phyloP scores from a whole-genome alignment of 306 rosid species.

The Arachis hypogaea region DNA sequence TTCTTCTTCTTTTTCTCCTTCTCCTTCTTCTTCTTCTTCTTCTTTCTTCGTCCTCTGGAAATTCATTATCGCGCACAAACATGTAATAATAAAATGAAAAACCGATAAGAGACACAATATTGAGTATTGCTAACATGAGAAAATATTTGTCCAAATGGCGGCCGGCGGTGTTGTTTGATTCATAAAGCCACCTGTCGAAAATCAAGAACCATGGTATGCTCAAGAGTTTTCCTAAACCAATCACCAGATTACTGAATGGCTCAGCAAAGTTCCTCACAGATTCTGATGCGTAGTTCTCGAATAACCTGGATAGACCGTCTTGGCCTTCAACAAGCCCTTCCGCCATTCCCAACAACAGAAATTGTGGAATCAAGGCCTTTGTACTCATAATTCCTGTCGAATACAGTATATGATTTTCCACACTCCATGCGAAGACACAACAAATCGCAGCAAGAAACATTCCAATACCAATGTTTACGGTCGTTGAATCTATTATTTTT shows the following conservation, averaged over 20 bases:
- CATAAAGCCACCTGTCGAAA: not conserved
- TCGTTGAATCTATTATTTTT: not conserved
- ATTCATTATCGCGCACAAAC: not conserved
- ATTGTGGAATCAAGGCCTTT: constrained; percentile 5
- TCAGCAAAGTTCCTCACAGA: not conserved
- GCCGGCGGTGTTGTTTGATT: not conserved
- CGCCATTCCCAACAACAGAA: not conserved
- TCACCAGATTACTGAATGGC: not conserved
- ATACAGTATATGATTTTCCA: not conserved
- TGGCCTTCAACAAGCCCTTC: not conserved
- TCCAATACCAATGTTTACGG: not conserved
- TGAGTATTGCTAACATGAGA: not conserved
- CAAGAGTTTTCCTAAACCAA: not conserved
- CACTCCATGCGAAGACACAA: not conserved
- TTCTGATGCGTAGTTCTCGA: not conserved
- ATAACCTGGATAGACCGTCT: not conserved
- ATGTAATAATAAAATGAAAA: not conserved
- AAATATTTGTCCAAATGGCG: constrained; percentile 10
- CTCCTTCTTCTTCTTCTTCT: no score
- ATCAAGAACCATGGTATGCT: not conserved
- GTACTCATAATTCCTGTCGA: not conserved
- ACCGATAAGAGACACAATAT: not conserved
- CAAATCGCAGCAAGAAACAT: not conserved
- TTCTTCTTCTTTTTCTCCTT: no score
- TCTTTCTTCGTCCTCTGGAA: not conserved